Evolutionary conservation across 2,329 filamentous ascomycete species (phyloP).

Genomic region (Coniosporium tulheliwenetii): DNA sequence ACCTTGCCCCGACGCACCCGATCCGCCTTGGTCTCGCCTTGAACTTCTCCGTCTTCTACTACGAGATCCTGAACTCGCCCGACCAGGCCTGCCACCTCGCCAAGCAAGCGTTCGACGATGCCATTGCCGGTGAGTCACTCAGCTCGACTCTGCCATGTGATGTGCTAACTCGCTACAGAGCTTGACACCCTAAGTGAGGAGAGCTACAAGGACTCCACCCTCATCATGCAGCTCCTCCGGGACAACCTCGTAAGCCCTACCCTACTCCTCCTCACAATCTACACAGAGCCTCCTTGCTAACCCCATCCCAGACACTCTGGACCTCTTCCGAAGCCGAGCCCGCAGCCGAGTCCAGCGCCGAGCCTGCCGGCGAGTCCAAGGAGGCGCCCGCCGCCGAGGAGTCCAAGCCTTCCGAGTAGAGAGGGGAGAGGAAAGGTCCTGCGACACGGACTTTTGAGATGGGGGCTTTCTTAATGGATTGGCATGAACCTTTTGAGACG

Average conservation of each 20-base stretch:
- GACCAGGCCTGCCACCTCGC: conserved; percentile 96
- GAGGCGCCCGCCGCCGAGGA: conserved; percentile 38
- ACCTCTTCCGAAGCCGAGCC: conserved; percentile 96
- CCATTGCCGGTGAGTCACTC: conserved; percentile 57
- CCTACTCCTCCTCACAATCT: conserved; percentile 4
- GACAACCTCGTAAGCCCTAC: conserved; percentile 68
- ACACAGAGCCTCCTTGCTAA: too few relatives aligned
- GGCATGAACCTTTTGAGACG: too few relatives aligned
- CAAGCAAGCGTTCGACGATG: conserved; percentile 92
- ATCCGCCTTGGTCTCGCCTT: conserved; percentile 84
- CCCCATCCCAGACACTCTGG: conserved; percentile 68
- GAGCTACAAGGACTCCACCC: conserved; percentile 97
- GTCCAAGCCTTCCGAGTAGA: conserved; percentile 26
- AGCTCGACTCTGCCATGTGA: background rate
- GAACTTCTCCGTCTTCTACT: conserved; percentile 99
- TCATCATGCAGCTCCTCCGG: conserved; percentile 97
- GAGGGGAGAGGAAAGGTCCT: too few relatives aligned
- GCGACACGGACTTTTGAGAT: too few relatives aligned
- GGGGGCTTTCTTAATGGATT: too few relatives aligned
- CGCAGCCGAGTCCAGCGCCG: conserved; percentile 31
- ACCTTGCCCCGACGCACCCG: conserved; percentile 81
- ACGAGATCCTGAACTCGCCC: conserved; percentile 97
- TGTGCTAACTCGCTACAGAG: conserved; percentile 38
- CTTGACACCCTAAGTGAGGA: conserved; percentile 94
- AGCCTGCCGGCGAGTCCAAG: conserved; percentile 25